Conservation (phyloP, 2,329 filamentous ascomycete genomes). For the Pseudogymnoascus sp. region DNA sequence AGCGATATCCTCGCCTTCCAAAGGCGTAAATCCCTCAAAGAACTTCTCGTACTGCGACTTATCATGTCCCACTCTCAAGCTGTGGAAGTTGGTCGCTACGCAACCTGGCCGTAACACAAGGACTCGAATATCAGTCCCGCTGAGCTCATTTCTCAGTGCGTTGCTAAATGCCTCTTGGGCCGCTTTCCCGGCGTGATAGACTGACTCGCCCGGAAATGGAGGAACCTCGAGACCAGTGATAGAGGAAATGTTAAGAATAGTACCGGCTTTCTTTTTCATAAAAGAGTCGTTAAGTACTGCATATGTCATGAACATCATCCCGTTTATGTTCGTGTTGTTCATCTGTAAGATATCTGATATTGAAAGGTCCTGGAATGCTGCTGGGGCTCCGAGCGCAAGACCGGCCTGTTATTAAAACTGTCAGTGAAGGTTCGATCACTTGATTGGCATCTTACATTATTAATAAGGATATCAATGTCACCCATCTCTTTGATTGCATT, state of each 20-base stretch:
- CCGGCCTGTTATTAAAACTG: neutral
- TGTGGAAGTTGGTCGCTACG: neutral
- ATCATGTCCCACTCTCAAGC: neutral
- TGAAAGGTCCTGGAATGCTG: neutral
- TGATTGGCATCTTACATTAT: neutral
- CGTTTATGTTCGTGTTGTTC: neutral
- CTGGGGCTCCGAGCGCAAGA: neutral
- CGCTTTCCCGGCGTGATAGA: neutral
- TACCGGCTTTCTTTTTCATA: neutral
- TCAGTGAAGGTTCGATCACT: neutral
- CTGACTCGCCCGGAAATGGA: neutral
- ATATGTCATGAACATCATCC: neutral
- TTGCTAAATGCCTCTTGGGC: neutral
- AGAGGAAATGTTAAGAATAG: neutral
- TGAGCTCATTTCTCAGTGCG: neutral
- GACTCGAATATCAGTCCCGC: neutral
- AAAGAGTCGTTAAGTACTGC: neutral
- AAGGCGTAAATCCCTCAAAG: neutral
- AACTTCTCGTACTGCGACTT: neutral
- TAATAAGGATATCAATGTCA: neutral
- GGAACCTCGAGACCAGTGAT: neutral
- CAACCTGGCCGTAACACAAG: neutral
- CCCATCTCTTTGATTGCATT: neutral
- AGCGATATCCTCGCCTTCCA: neutral
- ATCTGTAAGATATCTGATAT: neutral